These are phyloP conservation scores for Boletus subparvulus DNA, from an alignment of 768 basidiomycete genomes.

Conservation along the genomic window DNA sequence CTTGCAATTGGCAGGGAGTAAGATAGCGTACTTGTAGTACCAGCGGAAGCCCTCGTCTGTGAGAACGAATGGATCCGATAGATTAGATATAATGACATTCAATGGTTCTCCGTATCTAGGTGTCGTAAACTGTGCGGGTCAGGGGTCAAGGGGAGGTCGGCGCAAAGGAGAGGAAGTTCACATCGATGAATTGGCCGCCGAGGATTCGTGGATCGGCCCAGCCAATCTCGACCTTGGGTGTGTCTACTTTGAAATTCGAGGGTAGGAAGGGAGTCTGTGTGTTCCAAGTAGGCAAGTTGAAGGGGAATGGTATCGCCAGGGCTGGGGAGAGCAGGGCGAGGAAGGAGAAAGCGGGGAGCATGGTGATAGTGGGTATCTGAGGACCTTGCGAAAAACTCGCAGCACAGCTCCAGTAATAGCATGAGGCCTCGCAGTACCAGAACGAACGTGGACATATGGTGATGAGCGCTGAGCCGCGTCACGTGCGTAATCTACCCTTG, in stretches of 20 bases:
- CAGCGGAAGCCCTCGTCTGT: slow-evolving; percentile 67
- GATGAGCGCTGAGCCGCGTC: not conserved
- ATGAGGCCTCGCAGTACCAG: not conserved
- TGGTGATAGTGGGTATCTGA: slow-evolving; percentile 13
- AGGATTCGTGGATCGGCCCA: slow-evolving; percentile 69
- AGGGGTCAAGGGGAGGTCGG: not conserved
- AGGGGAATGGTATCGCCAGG: slow-evolving; percentile 14
- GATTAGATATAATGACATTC: slow-evolving; percentile 78
- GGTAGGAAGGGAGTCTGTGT: slow-evolving; percentile 10
- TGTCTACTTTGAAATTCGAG: not conserved
- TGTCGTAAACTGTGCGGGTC: slow-evolving; percentile 56
- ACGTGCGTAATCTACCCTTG: slow-evolving; percentile 13
- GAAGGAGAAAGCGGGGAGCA: slow-evolving; percentile 13
- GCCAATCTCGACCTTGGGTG: slow-evolving; percentile 34
- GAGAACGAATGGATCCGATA: slow-evolving; percentile 77
- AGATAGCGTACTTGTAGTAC: slow-evolving; percentile 58
- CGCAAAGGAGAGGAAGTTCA: slow-evolving; percentile 35
- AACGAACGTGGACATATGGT: not conserved
- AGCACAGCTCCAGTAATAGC: not conserved
- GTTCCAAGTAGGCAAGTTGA: not conserved
- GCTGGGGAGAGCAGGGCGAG: slow-evolving; percentile 13
- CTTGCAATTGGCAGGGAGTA: not conserved
- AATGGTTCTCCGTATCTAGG: slow-evolving; percentile 73
- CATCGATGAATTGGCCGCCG: slow-evolving; percentile 77
- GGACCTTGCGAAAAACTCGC: not conserved